Conservation (phyloP, 2,329 filamentous ascomycete genomes). For the Aspergillus tubingensis region DNA sequence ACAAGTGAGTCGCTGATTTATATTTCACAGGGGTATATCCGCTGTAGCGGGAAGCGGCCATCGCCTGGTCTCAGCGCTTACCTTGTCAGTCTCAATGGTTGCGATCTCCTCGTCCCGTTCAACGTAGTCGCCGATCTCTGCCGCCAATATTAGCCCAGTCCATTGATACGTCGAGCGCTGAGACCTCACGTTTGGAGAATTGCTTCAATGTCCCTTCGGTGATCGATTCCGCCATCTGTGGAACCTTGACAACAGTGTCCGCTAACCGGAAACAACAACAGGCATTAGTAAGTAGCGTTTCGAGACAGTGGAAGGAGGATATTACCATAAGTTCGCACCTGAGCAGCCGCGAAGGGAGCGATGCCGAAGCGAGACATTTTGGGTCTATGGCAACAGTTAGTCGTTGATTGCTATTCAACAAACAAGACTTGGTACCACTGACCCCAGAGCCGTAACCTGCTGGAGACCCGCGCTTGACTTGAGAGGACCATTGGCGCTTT, state of each 20-base stretch:
- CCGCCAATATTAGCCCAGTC: not conserved
- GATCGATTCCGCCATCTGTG: constrained; percentile 98
- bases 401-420: not conserved
- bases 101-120: constrained; percentile 97
- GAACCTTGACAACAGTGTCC: constrained; percentile 87
- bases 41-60: not conserved
- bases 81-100: constrained; percentile 99
- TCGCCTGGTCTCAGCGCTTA: constrained; percentile 40
- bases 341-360: constrained; percentile 30
- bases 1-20: constrained; percentile 9
- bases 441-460: constrained; percentile 29
- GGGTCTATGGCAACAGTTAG: constrained; percentile 6
- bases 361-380: constrained; percentile 27
- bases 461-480: constrained; percentile 27
- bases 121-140: constrained; percentile 85
- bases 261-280: constrained; percentile 47
- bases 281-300: not conserved
- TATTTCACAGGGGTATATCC: not conserved
- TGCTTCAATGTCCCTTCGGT: constrained; percentile 96
- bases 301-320: not conserved
- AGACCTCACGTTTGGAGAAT: constrained; percentile 72
- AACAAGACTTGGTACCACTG: constrained; percentile 7
- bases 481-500: constrained; percentile 5
- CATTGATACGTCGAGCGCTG: not conserved
- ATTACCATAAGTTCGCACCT: constrained; percentile 42